These are phyloP conservation scores for Bjerkandera adusta DNA, from an alignment of 1,284 basidiomycete genomes.

Conservation along the genomic window DNA sequence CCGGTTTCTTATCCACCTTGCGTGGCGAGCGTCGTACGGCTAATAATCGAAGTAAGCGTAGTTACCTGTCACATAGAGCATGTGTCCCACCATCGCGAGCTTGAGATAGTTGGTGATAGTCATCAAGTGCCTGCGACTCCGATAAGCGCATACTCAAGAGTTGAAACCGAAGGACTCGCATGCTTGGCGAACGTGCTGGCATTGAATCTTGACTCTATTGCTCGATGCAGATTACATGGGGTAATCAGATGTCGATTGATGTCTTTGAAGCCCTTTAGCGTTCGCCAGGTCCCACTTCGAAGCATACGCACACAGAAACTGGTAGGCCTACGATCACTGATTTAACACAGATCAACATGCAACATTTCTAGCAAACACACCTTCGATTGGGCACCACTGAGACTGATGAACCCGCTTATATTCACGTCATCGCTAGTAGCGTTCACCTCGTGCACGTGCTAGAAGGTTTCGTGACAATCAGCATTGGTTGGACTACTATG, in stretches of 20 bases:
- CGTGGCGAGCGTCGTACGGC: conserved; percentile 66
- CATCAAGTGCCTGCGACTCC: conserved; percentile 55
- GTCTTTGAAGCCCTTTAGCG: conserved; percentile 55
- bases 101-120: conserved; percentile 47
- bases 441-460: conserved; percentile 69
- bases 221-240: conserved; percentile 64
- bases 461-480: conserved; percentile 10
- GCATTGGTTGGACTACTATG: conserved; percentile 6
- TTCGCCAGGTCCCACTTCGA: too few species aligned
- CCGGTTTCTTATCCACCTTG: conserved; percentile 72
- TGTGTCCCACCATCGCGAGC: conserved; percentile 40
- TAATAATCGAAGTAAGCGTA: conserved; percentile 23
- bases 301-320: conserved; percentile 70
- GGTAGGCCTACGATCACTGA: conserved; percentile 55
- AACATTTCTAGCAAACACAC: conserved; percentile 33
- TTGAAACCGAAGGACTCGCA: conserved; percentile 35
- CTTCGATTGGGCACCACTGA: conserved; percentile 72
- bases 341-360: neutral
- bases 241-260: conserved; percentile 80
- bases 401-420: conserved; percentile 79
- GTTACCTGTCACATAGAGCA: neutral
- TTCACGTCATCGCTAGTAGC: conserved; percentile 47
- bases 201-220: conserved; percentile 66
- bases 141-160: conserved; percentile 1
- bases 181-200: conserved; percentile 70